Evolutionary conservation across 2,329 filamentous ascomycete species (phyloP).

Genomic region (Coniella lustricola): DNA sequence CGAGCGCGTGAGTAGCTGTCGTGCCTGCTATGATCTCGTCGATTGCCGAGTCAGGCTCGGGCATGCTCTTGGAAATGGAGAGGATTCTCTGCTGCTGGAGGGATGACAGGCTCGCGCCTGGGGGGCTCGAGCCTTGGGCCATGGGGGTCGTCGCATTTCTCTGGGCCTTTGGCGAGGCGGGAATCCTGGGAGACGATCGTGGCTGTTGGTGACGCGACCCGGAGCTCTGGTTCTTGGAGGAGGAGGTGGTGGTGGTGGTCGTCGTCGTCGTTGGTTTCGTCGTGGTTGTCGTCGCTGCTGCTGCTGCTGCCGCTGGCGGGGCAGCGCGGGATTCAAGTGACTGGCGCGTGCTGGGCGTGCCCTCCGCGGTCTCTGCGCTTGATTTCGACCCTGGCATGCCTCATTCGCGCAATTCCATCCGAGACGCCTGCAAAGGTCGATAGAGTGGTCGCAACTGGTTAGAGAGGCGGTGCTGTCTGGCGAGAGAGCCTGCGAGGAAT

Average conservation of each 20-base stretch:
- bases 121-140: conserved; percentile 9
- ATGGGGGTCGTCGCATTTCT: conserved; percentile 15
- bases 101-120: conserved; percentile 11
- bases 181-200: neutral
- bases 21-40: neutral
- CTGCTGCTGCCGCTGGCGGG: no score
- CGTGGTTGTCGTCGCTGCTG: no score
- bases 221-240: conserved; percentile 1
- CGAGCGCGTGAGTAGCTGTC: neutral
- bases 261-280: no score
- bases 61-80: conserved; percentile 8
- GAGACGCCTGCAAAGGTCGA: neutral
- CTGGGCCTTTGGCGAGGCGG: conserved; percentile 4
- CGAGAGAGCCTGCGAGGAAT: no score
- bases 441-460: neutral
- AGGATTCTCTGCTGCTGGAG: conserved; percentile 13
- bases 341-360: conserved; percentile 9
- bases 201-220: no score
- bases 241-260: neutral
- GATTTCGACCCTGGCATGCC: conserved; percentile 15
- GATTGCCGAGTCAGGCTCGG: neutral
- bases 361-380: conserved; percentile 12
- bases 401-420: conserved; percentile 15
- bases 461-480: no score
- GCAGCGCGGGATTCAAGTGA: neutral